These are phyloP conservation scores for Phanerochaete sordida DNA, from an alignment of 768 basidiomycete species.

Conservation along the genomic window DNA sequence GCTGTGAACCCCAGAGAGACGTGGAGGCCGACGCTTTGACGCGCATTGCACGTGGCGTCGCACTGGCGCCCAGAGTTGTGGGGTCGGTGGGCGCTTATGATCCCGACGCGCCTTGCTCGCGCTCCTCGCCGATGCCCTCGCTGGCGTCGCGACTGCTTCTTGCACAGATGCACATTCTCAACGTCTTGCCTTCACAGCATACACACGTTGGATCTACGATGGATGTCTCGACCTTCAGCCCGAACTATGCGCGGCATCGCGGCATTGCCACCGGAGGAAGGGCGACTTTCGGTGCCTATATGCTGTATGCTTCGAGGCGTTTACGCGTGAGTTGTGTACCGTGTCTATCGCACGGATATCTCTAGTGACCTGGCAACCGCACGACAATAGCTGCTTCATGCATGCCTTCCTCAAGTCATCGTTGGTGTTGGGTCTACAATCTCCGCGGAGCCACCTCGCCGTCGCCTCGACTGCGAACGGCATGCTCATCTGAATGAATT, in stretches of 20 bases:
- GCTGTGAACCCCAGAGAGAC: slow-evolving; percentile 4
- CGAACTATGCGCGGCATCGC: too few relatives aligned
- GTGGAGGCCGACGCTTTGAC: background rate
- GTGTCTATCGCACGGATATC: too few relatives aligned
- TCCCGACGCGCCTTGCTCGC: background rate
- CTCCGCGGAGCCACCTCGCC: background rate
- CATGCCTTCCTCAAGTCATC: too few relatives aligned
- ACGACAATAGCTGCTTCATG: background rate
- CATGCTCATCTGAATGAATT: background rate
- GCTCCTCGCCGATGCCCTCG: background rate
- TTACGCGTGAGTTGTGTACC: background rate
- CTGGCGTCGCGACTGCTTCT: too few relatives aligned
- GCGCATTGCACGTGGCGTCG: background rate
- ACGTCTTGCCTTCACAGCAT: too few relatives aligned
- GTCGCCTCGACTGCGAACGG: background rate
- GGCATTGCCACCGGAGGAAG: too few relatives aligned
- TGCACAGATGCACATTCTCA: too few relatives aligned
- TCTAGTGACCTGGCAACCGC: background rate
- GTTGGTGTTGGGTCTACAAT: background rate
- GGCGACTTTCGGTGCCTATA: too few relatives aligned
- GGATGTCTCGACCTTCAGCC: too few relatives aligned
- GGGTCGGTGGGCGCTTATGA: background rate
- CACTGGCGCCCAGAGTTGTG: background rate
- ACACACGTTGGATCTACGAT: too few relatives aligned
- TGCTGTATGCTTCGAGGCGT: background rate